These are phyloP conservation scores for Termitomyces eurrhizus DNA, from an alignment of 768 basidiomycete species.

Conservation along the genomic window DNA sequence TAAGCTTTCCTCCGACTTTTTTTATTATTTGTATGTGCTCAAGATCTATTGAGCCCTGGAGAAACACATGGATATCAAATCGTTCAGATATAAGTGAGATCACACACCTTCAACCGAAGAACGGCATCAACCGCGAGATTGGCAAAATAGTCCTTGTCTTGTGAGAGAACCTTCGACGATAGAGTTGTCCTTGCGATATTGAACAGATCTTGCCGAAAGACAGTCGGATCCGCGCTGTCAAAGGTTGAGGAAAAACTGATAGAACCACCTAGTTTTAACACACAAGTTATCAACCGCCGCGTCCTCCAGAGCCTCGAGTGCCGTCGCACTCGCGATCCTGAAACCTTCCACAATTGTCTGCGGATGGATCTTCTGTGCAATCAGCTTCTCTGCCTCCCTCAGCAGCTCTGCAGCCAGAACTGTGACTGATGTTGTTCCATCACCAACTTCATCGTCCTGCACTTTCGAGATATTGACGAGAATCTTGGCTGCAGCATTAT, in stretches of 20 bases:
- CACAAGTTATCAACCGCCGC: conserved; percentile 84
- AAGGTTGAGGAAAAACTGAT: background rate
- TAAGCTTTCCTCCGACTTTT: conserved; percentile 98
- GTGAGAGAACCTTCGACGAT: conserved; percentile 92
- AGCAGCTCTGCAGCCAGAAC: conserved; percentile 90
- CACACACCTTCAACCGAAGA: conserved; percentile 72
- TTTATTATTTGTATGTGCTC: conserved; percentile 99
- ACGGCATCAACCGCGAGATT: conserved; percentile 98
- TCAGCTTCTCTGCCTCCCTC: conserved; percentile 93
- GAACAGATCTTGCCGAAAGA: conserved; percentile 87
- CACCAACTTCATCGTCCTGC: conserved; percentile 99
- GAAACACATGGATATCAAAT: background rate
- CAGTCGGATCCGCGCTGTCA: conserved; percentile 60
- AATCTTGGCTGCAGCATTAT: conserved; percentile 99
- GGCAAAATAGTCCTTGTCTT: conserved; percentile 97
- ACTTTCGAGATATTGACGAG: conserved; percentile 99
- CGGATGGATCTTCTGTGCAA: conserved; percentile 90
- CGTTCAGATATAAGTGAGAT: background rate
- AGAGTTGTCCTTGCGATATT: conserved; percentile 96
- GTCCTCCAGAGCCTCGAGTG: conserved; percentile 78
- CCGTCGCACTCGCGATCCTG: conserved; percentile 84
- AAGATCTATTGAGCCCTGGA: conserved; percentile 88
- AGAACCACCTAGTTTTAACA: conserved; percentile 24
- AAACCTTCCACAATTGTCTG: conserved; percentile 98
- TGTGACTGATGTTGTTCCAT: conserved; percentile 90